Base-by-base conservation (phyloP, 371 early-diverging fungal species). In the Mucor sp. region DNA sequence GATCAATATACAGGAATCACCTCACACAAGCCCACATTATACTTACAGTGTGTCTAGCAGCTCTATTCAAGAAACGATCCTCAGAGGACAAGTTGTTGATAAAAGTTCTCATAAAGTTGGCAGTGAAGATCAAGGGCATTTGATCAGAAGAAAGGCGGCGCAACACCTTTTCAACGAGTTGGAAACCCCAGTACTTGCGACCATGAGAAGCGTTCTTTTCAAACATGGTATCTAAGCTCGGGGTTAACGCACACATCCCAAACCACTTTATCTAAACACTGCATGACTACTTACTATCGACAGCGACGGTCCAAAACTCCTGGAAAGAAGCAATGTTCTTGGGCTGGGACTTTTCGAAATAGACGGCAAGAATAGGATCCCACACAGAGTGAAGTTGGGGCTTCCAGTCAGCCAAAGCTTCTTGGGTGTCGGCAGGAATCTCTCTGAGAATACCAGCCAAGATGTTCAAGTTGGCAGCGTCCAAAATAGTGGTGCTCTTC, bases 131-230 rank as follows among this genome's bases (percentile, higher is more conserved):
- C 63, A 88, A 73, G 0, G 94, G 88, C 67, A 94, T 83, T 63
- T 87, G 86, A 6, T 89, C 85, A 47, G 85, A 72, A 25, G 82
- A 75, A 55, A 94, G 79, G 30, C 80, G 80, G 21, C 88, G 87
- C 67, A 95, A 76, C 5, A 89, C 82, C 60, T 85, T 84, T 66
- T 90, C 88, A 44, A 96, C 88, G 25, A 95, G 74, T 65, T 90
- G 88, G 80, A 95, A 93, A 21, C 95, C 97, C 87, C 96, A 89
- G 81, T 82, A 94, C 71, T 93, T 93, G 70, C 94, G 90, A 71
- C 94, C 93, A 79, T 94, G 91, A 39, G 91, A 87, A 11, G 95
- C 78, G 43, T 83, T 85, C 14, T 75, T 66, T 58, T 85, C 85
- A 70, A 96, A 95, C 65, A 95, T 70, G 23, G 90, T 72, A 41